Evolutionary conservation across 2,329 filamentous ascomycete species (phyloP).

Genomic region (Cyanodermella asteris): DNA sequence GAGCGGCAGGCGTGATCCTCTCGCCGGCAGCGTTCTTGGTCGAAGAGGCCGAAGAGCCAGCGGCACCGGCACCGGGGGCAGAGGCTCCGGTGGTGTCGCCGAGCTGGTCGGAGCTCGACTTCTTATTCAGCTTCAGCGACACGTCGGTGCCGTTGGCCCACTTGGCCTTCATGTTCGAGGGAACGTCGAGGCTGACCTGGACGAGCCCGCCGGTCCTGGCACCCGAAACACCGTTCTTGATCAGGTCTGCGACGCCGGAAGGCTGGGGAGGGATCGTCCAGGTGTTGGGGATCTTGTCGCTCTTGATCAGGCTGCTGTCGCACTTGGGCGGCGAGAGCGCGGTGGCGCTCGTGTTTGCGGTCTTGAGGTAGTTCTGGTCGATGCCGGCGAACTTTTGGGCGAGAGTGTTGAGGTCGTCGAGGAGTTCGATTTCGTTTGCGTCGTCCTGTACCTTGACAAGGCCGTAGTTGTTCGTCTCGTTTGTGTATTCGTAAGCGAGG

Average conservation of each 20-base stretch:
- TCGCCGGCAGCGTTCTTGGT: too few species aligned
- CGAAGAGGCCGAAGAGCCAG: too few species aligned
- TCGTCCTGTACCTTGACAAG: constrained; percentile 40
- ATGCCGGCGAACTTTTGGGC: constrained; percentile 53
- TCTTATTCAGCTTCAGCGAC: too few species aligned
- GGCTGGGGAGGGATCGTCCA: constrained; percentile 57
- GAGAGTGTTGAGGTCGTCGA: constrained; percentile 50
- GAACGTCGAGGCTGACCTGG: too few species aligned
- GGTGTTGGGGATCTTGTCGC: constrained; percentile 46
- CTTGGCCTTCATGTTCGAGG: too few species aligned
- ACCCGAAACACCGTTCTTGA: constrained; percentile 45
- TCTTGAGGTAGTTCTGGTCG: constrained; percentile 46
- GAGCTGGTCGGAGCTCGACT: too few species aligned
- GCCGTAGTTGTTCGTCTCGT: constrained; percentile 25
- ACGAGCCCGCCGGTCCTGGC: constrained; percentile 29
- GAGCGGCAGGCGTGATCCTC: too few species aligned
- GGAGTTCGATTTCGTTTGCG: constrained; percentile 35
- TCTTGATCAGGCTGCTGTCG: constrained; percentile 40
- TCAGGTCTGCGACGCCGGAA: constrained; percentile 45
- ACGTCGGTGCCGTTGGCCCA: too few species aligned
- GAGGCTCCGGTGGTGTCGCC: too few species aligned
- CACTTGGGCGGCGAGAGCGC: constrained; percentile 41
- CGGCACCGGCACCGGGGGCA: too few species aligned
- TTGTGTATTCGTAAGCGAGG: constrained; percentile 27
- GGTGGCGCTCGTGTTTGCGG: constrained; percentile 34